Evolutionary conservation across 2,329 filamentous ascomycete genomes (phyloP).

Genomic region (Ophiostoma novo-ulmi): DNA sequence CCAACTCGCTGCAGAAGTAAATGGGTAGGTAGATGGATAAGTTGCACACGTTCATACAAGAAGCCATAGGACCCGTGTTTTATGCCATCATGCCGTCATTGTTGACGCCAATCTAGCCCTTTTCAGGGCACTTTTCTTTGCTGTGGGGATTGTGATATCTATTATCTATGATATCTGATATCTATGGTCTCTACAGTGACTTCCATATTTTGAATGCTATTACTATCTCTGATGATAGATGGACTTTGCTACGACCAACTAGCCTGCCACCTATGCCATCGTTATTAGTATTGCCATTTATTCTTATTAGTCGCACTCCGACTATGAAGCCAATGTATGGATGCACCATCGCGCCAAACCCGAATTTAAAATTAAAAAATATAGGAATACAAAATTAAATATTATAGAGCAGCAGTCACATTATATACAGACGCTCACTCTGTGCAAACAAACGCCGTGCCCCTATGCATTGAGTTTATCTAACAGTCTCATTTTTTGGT

Average conservation of each 20-base stretch:
- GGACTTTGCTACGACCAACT: not conserved
- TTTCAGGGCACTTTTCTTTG: not conserved
- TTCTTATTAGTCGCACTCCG: too few species aligned
- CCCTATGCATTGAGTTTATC: not conserved
- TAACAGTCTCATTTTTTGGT: conserved; percentile 39
- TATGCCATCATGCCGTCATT: not conserved
- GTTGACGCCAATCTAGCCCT: not conserved
- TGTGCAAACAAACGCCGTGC: not conserved
- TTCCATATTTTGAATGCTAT: not conserved
- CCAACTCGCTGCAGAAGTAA: not conserved
- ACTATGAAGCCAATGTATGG: too few species aligned
- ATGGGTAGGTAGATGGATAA: not conserved
- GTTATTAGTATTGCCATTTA: too few species aligned
- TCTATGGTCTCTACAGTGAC: too few species aligned
- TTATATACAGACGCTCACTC: not conserved
- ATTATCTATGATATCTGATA: not conserved
- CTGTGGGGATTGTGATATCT: too few species aligned
- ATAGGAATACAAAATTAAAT: not conserved
- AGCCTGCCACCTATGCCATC: too few species aligned
- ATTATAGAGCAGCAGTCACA: not conserved
- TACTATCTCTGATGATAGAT: not conserved
- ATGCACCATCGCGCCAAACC: not conserved
- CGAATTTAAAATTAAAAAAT: not conserved
- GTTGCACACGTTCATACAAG: not conserved
- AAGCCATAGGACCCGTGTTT: not conserved